Evolutionary conservation across 1,284 basidiomycete genomes (phyloP).

Genomic region (Cryptococcus jaspeensis): DNA sequence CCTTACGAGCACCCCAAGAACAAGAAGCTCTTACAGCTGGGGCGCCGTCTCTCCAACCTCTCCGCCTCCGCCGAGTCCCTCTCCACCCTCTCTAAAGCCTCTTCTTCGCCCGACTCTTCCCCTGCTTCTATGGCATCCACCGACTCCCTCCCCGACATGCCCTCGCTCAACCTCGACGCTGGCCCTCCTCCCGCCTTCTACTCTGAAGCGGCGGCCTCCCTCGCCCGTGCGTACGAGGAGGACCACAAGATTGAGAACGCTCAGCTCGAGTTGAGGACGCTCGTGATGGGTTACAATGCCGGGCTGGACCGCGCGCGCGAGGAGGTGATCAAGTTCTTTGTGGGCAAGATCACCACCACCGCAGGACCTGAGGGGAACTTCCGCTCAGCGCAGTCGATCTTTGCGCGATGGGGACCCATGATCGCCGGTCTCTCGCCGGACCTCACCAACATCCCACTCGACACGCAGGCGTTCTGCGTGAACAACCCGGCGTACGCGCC

Average conservation of each 20-base stretch:
- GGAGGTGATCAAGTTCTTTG: slow-evolving; percentile 46
- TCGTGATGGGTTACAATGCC: slow-evolving; percentile 50
- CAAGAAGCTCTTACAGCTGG: slow-evolving; percentile 47
- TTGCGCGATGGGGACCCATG: slow-evolving; percentile 44
- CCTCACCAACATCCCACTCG: slow-evolving; percentile 32
- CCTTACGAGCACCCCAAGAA: slow-evolving; percentile 51
- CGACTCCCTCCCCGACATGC: slow-evolving; percentile 27
- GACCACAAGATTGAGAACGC: slow-evolving; percentile 48
- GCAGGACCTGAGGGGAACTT: slow-evolving; percentile 30
- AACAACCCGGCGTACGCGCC: slow-evolving; percentile 25
- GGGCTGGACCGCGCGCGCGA: slow-evolving; percentile 47
- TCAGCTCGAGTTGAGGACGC: slow-evolving; percentile 45
- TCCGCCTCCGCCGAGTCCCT: slow-evolving; percentile 32
- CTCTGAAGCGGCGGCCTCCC: slow-evolving; percentile 40
- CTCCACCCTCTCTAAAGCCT: slow-evolving; percentile 49
- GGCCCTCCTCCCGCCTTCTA: slow-evolving; percentile 40
- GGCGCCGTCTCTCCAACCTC: slow-evolving; percentile 42
- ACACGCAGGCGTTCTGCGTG: slow-evolving; percentile 29
- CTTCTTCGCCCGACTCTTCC: slow-evolving; percentile 35
- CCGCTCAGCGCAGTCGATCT: slow-evolving; percentile 27
- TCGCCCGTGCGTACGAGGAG: slow-evolving; percentile 49
- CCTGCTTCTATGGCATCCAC: slow-evolving; percentile 26
- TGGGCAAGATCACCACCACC: slow-evolving; percentile 33
- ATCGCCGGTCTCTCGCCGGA: slow-evolving; percentile 33
- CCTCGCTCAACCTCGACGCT: slow-evolving; percentile 26